Percentiles rank a stretch among this genome's conserved stretches.
Evolutionary conservation across 768 basidiomycete species (phyloP).

Genomic region (Rhizopogon vinicolor): DNA sequence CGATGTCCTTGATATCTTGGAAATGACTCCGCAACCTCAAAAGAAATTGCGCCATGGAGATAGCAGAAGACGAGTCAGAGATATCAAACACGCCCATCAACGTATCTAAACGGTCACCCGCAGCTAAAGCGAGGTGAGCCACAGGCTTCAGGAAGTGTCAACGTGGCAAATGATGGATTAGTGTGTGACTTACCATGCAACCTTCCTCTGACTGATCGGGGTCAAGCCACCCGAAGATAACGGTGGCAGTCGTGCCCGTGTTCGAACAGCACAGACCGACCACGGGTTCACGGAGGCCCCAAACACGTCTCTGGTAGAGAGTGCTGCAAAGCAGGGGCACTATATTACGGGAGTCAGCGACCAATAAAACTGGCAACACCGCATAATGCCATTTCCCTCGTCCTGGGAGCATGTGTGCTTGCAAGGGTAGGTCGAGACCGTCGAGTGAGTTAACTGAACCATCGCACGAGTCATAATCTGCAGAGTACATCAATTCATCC

Average conservation of each 20-base stretch:
- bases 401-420: background rate
- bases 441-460: background rate
- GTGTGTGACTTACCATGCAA: background rate
- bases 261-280: background rate
- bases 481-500: background rate
- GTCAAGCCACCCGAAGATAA: background rate
- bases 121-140: too few species aligned
- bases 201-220: background rate
- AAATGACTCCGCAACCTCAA: background rate
- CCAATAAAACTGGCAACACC: background rate
- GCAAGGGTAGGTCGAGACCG: slow-evolving; percentile 1
- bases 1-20: too few species aligned
- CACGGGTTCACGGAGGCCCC: slow-evolving; percentile 1
- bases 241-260: background rate
- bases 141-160: too few species aligned
- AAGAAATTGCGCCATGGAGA: background rate
- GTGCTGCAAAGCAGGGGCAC: background rate
- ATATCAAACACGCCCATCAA: background rate
- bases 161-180: background rate
- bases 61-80: background rate
- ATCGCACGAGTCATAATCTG: background rate
- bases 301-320: background rate
- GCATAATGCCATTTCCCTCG: background rate
- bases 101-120: background rate
- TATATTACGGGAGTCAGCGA: background rate